Evolutionary conservation across 1,284 basidiomycete species (phyloP), one percentile per base, ranked within the genome.

Genomic region (Sparassis latifolia): DNA sequence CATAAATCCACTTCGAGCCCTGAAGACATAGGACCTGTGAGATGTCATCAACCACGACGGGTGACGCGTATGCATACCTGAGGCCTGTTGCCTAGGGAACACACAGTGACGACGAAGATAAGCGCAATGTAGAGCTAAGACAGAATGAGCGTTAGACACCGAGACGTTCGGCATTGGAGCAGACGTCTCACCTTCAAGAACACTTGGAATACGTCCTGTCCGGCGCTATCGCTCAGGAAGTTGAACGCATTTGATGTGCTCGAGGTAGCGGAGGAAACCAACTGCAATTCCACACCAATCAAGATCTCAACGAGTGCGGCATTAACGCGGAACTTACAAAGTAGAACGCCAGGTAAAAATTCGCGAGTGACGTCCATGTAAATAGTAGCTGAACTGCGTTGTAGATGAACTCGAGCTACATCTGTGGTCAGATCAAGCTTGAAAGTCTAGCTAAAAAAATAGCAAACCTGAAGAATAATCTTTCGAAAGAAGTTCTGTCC

Each of bases 401-500:
- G 71, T 92, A 92, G 60, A 90, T 82, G 69, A 91, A 91, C 61
- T 91, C 86, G 52, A 92, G 66, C 75, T 85, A 58, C 28, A 49
- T 6, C 20, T 42, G 39, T 49, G 31, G 27, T 10, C 7, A 50
- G 37, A 44, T 29, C n/a, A 44, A n/a, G 3, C 12, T 39, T 42
- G 27, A 12, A 4, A 38, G 7, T 28, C n/a, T 31, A 37, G 10
- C 29, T 6, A 39, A 20, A 30, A 46, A 41, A 33, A 46, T 5
- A 56, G 27, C 65, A 47, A 52, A 86, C 76, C 70, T 83, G 85
- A n/a, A 95, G 76, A 49, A 84, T 60, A 53, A 92, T 77, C 74
- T 89, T 94, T 54, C 92, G 78, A 72, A 94, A 82, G 67, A 92
- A 83, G 60, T 80, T 79, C 65, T 96, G 92, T 2, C 92, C 92